phyloP scores from a whole-genome alignment of 2,329 filamentous ascomycete species.

The Zasmidium cellare region DNA sequence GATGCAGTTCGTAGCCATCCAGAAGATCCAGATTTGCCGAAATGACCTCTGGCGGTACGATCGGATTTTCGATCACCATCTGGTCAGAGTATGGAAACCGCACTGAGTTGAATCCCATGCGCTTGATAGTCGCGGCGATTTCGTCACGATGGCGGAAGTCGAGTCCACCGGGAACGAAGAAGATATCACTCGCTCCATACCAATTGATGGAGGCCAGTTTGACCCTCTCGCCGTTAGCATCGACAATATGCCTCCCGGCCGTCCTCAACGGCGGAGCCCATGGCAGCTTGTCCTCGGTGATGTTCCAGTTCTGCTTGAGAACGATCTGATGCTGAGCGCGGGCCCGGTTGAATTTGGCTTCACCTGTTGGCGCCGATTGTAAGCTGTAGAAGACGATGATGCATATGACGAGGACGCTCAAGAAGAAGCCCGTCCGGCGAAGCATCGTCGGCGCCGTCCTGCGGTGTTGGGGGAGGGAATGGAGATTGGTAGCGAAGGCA shows the following conservation, averaged over 20 bases:
- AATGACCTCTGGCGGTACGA: constrained; percentile 53
- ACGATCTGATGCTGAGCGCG: constrained; percentile 9
- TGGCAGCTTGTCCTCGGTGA: constrained; percentile 12
- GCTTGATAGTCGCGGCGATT: constrained; percentile 61
- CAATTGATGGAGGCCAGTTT: constrained; percentile 68
- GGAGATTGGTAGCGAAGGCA: constrained; percentile 13
- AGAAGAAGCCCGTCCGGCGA: constrained; percentile 16
- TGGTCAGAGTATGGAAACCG: constrained; percentile 69
- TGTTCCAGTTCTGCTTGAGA: constrained; percentile 13
- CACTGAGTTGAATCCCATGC: constrained; percentile 69
- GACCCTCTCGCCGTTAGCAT: constrained; percentile 57
- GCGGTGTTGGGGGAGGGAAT: constrained; percentile 12
- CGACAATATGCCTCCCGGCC: constrained; percentile 61
- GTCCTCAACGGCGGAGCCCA: constrained; percentile 57
- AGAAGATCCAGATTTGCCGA: constrained; percentile 62
- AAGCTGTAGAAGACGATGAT: constrained; percentile 27
- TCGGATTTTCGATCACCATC: constrained; percentile 62
- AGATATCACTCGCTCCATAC: constrained; percentile 69
- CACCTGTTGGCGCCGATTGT: constrained; percentile 24
- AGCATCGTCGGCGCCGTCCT: constrained; percentile 18
- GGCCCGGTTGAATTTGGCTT: constrained; percentile 17
- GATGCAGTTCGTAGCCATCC: constrained; percentile 22
- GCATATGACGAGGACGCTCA: constrained; percentile 13
- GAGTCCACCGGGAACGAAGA: constrained; percentile 64
- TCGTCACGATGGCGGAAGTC: constrained; percentile 62